Conservation (phyloP, 768 basidiomycete species). For the Pleurotus tuber-regium region DNA sequence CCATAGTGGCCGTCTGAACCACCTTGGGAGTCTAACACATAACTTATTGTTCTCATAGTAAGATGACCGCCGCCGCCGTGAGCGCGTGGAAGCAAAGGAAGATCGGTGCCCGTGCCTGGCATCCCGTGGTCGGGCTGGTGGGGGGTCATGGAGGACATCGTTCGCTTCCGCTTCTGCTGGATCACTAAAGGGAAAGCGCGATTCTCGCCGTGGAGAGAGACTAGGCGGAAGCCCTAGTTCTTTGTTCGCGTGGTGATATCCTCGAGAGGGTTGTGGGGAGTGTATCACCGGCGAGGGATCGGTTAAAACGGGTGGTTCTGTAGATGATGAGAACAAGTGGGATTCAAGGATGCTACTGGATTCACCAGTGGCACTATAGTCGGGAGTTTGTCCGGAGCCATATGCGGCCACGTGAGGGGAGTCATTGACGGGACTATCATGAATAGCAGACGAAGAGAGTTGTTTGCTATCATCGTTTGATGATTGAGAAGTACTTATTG, state of each 20-base stretch:
- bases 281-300: constrained; percentile 15
- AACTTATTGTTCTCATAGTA: constrained; percentile 39
- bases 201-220: constrained; percentile 1
- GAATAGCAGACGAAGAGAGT: not conserved
- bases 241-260: constrained; percentile 1
- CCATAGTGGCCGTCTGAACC: constrained; percentile 54
- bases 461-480: constrained; percentile 2
- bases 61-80: constrained; percentile 37
- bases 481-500: too few relatives aligned
- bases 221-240: constrained; percentile 7
- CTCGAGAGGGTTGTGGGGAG: not conserved
- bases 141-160: not conserved
- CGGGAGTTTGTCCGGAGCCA: constrained; percentile 14
- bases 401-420: too few relatives aligned
- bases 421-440: too few relatives aligned
- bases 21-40: constrained; percentile 47
- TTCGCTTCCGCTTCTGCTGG: constrained; percentile 17
- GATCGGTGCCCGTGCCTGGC: not conserved
- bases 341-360: constrained; percentile 23
- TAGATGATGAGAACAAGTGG: constrained; percentile 26
- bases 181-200: constrained; percentile 10
- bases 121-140: not conserved
- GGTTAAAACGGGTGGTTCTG: constrained; percentile 15
- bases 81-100: constrained; percentile 9
- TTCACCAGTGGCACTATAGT: constrained; percentile 35